Base-by-base conservation (phyloP, 768 basidiomycete species). In the Tylopilus plumbeoviolaceoides region DNA sequence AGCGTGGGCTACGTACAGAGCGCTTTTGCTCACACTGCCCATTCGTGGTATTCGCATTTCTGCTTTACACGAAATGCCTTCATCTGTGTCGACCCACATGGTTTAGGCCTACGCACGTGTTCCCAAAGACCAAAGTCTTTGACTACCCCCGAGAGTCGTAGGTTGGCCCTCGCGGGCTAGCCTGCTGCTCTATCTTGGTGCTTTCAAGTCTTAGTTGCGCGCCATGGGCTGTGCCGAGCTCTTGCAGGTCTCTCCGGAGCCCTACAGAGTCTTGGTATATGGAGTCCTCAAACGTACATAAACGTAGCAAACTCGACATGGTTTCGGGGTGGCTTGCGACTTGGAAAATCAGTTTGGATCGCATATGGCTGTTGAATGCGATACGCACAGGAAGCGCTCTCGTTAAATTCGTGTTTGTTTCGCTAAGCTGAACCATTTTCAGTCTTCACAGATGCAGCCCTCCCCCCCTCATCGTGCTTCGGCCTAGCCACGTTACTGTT, bases 261-360 rank as follows among this genome's bases (percentile, higher is more conserved):
- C 44, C 41, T 15, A 44, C 44, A 55, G 67, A 55, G 51, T 44
- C 51, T 57, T 51, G 56, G 62, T 60, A 73, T 60, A n/a, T 51
- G 74, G 72, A 72, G 73, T 69, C 69, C 75, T 73, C 58, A 82
- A 82, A 74, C 73, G 78, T 70, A 69, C 73, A 70, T 67, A 69
- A 58, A 69, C 78, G 76, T 78, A 74, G 72, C 73, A 65, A 79
- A 78, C 78, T 63, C 64, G 65, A 62, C 77, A 75, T 82, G 81
- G 81, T 79, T 76, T 72, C 73, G 69, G 40, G 68, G 64, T 63
- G 65, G 59, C 31, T 63, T 61, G 70, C 58, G 50, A 53, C 17
- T 47, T 57, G 66, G 67, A 64, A 46, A 7, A 49, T 18, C 57
- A 55, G 55, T 21, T 40, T 52, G 65, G 58, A 59, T 50, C 44